Base-by-base conservation (phyloP, 225 moss, liverwort and hornwort genomes). In the Antitrichia curtipendula region DNA sequence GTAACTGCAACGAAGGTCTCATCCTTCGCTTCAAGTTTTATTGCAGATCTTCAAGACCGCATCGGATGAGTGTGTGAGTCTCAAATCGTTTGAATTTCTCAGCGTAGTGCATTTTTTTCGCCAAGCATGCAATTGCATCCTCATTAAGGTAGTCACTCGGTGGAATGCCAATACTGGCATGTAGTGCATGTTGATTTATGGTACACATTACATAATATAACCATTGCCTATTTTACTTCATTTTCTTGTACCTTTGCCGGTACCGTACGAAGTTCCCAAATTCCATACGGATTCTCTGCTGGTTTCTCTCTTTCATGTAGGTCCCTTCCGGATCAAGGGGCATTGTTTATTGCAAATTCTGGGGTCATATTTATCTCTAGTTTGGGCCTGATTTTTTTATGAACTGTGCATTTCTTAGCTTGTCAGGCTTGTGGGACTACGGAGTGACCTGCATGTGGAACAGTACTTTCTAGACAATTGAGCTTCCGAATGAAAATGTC, bases 1-100 rank as follows among this genome's bases (percentile, higher is more conserved):
- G 94, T 95, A 91, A 97, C 98, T 87, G 98, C 97, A 82, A 98
- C 95, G 92, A 97, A 95, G 93, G 95, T 98, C 80, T 95, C 97
- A 68, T 96, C 98, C 85, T 91, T 95, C 89, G 98, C 97, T 83
- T 99, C 97, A 90, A 96, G 89, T 94, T 95, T 99, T 76, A 93
- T 97, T 88, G 93, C 95, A 91, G 97, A 98, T 87, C 92, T 98
- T 76, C 96, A 96, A 89, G 96, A 98, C 91, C 96, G 96, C 87
- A 96, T 98, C 91, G 92, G 95, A 95, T 98, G 93, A 93, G 95
- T 82, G 60, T n/a, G n/a, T 5, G 21, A 87, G 70, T 68, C 80
- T 84, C 25, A 72, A 79, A 64, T 86, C 31, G 49, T 87, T 83
- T 52, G 43, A 82, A 83, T 85, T 87, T 52, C 74, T 69, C 52